phyloP scores from a whole-genome alignment of 1,284 basidiomycete genomes.

The Schizopora paradoxa region DNA sequence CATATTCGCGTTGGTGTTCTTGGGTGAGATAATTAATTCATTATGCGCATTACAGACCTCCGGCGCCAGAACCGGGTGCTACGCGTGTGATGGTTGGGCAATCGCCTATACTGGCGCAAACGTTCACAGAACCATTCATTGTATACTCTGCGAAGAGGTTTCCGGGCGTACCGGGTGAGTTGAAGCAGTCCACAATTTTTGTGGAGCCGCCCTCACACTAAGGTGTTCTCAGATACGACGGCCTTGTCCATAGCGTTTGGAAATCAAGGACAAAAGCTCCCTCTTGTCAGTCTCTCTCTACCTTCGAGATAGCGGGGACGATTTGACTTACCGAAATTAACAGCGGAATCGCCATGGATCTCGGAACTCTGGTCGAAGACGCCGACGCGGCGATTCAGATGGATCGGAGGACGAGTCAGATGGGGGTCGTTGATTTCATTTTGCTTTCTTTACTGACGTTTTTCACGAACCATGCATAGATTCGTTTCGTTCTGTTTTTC shows the following conservation, averaged over 20 bases:
- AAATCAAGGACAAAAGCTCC: slow-evolving; percentile 86
- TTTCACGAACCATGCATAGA: too few species aligned
- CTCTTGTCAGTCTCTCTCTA: slow-evolving; percentile 52
- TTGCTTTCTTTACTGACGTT: not conserved
- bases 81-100: slow-evolving; percentile 53
- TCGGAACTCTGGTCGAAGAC: slow-evolving; percentile 43
- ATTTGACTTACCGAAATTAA: slow-evolving; percentile 17
- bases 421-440: slow-evolving; percentile 28
- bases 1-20: slow-evolving; percentile 14
- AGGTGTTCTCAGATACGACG: slow-evolving; percentile 60
- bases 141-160: slow-evolving; percentile 91
- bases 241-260: slow-evolving; percentile 87
- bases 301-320: slow-evolving; percentile 17
- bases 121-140: slow-evolving; percentile 83
- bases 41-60: slow-evolving; percentile 42
- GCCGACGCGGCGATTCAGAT: slow-evolving; percentile 44
- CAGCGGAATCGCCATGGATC: slow-evolving; percentile 68
- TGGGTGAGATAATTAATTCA: slow-evolving; percentile 20
- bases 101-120: slow-evolving; percentile 75
- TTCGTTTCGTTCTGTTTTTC: too few species aligned
- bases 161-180: slow-evolving; percentile 83
- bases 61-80: slow-evolving; percentile 68
- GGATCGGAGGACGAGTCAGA: slow-evolving; percentile 47
- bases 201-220: slow-evolving; percentile 6
- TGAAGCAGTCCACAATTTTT: slow-evolving; percentile 3